phyloP scores from a whole-genome alignment of 2,329 filamentous ascomycete genomes.

The Anisogramma anomala region DNA sequence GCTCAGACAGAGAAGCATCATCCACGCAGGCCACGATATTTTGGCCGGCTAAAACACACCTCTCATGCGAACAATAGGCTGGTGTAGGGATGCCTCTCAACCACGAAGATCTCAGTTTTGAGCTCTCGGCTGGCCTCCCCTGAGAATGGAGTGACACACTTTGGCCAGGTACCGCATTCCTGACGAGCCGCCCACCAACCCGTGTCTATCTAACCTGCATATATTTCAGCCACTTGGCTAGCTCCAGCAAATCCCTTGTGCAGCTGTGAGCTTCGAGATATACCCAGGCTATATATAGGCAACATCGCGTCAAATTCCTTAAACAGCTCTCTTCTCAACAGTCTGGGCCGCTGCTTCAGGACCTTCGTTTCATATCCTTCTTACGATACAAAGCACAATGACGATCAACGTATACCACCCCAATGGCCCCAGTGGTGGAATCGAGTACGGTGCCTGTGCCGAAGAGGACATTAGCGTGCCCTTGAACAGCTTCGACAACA shows the following conservation, averaged over 20 bases:
- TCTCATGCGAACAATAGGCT: slow-evolving; percentile 16
- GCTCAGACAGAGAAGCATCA: too few relatives aligned
- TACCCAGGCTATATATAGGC: slow-evolving; percentile 8
- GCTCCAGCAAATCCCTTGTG: slow-evolving; percentile 8
- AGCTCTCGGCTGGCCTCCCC: slow-evolving; percentile 8
- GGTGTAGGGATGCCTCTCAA: slow-evolving; percentile 14
- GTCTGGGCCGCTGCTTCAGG: neutral
- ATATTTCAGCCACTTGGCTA: slow-evolving; percentile 10
- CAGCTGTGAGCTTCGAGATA: neutral
- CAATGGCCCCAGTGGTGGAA: neutral
- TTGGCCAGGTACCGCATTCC: slow-evolving; percentile 13
- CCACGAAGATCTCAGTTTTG: slow-evolving; percentile 6
- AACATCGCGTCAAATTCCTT: slow-evolving; percentile 6
- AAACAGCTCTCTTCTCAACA: slow-evolving; percentile 4
- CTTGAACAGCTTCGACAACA: slow-evolving; percentile 7
- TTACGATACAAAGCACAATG: neutral
- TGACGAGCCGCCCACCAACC: slow-evolving; percentile 11
- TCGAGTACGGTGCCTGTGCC: slow-evolving; percentile 3
- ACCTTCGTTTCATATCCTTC: neutral
- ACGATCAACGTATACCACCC: slow-evolving; percentile 3
- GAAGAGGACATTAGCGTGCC: slow-evolving; percentile 3
- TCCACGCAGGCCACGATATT: neutral
- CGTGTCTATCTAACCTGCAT: slow-evolving; percentile 1
- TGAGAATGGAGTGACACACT: slow-evolving; percentile 12
- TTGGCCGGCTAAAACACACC: slow-evolving; percentile 13